A percentile compares a stretch with the other conserved stretches of the same genome.
These are phyloP conservation scores for Talaromyces piceae DNA, from an alignment of 2,329 filamentous ascomycete genomes.

Conservation along the genomic window DNA sequence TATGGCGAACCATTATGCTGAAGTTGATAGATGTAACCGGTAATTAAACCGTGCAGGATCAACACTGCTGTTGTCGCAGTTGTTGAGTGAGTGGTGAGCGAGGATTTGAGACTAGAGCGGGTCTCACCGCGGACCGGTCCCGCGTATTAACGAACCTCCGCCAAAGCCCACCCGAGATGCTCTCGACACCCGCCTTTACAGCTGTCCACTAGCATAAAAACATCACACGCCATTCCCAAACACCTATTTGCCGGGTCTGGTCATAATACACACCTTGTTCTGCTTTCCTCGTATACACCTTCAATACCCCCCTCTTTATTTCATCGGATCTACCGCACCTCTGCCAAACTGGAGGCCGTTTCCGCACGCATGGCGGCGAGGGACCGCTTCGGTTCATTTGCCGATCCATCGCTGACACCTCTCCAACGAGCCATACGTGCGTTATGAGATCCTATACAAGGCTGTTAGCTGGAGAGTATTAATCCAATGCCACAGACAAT, in stretches of 20 bases:
- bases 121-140: too few relatives aligned
- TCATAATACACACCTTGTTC: neutral
- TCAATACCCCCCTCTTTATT: conserved; percentile 1
- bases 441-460: conserved; percentile 15
- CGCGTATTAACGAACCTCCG: neutral
- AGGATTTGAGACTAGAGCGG: neutral
- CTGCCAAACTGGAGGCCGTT: conserved; percentile 75
- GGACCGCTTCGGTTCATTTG: conserved; percentile 83
- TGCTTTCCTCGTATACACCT: neutral
- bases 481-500: conserved; percentile 50
- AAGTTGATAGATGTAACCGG: neutral
- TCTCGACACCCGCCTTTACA: neutral
- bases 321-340: conserved; percentile 3
- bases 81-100: neutral
- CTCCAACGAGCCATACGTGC: conserved; percentile 85
- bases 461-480: neutral
- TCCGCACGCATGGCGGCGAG: conserved; percentile 91
- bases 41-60: neutral
- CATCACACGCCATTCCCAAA: neutral
- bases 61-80: neutral
- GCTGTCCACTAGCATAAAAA: neutral
- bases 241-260: neutral
- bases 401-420: conserved; percentile 71
- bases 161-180: neutral
- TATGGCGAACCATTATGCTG: conserved; percentile 76